Evolutionary conservation across 305 asterid genomes (phyloP).

Genomic region (Fraxinus xanthoxyloides): DNA sequence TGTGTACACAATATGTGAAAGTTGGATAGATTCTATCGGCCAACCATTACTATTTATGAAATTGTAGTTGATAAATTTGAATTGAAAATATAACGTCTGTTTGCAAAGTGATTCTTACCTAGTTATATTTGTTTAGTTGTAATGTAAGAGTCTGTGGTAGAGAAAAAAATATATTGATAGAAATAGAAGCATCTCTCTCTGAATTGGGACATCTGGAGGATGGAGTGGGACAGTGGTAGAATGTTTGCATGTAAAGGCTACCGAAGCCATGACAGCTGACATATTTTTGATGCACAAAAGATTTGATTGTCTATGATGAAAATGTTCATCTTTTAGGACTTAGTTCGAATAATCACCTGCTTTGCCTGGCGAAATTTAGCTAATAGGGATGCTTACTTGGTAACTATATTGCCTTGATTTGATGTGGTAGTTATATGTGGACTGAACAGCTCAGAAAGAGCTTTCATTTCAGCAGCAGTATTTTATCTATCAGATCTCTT

Average conservation of each 20-base stretch:
- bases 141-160: not conserved
- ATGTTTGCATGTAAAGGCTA: not conserved
- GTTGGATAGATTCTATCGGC: not conserved
- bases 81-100: not conserved
- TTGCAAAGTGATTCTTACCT: not conserved
- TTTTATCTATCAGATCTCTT: constrained; percentile 8
- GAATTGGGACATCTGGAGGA: constrained; percentile 1
- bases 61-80: not conserved
- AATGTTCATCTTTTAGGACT: constrained; percentile 2
- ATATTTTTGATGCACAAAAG: not conserved
- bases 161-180: not conserved
- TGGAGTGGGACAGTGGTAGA: not conserved
- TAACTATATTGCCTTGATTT: not conserved
- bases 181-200: not conserved
- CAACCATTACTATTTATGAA: not conserved
- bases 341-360: not conserved
- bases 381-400: not conserved
- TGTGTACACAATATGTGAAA: not conserved
- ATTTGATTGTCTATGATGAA: not conserved
- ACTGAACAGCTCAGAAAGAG: not conserved
- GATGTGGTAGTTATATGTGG: not conserved
- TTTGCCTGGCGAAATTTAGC: not conserved
- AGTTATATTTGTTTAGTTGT: not conserved
- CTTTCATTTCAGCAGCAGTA: not conserved
- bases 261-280: not conserved